Conservation (phyloP, 495 filamentous ascomycete species). For the Mytilinidion resinicola region DNA sequence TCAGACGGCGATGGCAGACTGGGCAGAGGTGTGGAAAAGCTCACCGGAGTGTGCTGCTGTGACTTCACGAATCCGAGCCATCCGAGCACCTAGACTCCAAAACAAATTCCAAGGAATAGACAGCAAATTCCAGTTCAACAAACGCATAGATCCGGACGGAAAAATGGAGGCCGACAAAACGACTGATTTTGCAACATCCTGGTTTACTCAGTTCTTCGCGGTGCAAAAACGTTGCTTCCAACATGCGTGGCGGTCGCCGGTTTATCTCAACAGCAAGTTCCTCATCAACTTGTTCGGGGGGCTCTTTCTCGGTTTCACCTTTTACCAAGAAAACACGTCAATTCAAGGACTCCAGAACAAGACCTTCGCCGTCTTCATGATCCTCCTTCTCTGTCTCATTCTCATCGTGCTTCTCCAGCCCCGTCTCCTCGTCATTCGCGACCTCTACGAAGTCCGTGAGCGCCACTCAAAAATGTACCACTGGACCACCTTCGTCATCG, state of each 20-base stretch:
- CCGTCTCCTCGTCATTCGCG: conserved; percentile 56
- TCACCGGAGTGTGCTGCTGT: conserved; percentile 32
- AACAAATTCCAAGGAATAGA: too few relatives aligned
- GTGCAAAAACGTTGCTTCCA: conserved; percentile 2
- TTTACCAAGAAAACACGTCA: conserved; percentile 48
- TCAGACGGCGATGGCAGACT: conserved; percentile 51
- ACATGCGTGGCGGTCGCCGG: conserved; percentile 1
- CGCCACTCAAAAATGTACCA: conserved; percentile 58
- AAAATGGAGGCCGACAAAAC: not conserved
- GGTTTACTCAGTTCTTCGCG: conserved; percentile 11
- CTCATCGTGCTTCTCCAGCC: conserved; percentile 58
- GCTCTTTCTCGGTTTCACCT: conserved; percentile 53
- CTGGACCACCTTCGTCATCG: conserved; percentile 62
- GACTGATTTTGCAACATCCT: not conserved
- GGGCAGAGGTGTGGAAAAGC: conserved; percentile 50
- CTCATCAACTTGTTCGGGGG: conserved; percentile 53
- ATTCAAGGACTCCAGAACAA: conserved; percentile 52
- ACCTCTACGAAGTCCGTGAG: conserved; percentile 65
- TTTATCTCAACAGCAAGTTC: conserved; percentile 40
- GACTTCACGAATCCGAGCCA: not conserved
- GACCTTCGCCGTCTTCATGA: conserved; percentile 64
- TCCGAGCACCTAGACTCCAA: not conserved
- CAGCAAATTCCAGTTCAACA: not conserved
- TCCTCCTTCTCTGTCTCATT: conserved; percentile 52
- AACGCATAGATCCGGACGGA: not conserved